Percentiles rank a stretch among this genome's conserved stretches.
Evolutionary conservation across 2,329 filamentous ascomycete species (phyloP).

Genomic region (Fusarium heterosporum): DNA sequence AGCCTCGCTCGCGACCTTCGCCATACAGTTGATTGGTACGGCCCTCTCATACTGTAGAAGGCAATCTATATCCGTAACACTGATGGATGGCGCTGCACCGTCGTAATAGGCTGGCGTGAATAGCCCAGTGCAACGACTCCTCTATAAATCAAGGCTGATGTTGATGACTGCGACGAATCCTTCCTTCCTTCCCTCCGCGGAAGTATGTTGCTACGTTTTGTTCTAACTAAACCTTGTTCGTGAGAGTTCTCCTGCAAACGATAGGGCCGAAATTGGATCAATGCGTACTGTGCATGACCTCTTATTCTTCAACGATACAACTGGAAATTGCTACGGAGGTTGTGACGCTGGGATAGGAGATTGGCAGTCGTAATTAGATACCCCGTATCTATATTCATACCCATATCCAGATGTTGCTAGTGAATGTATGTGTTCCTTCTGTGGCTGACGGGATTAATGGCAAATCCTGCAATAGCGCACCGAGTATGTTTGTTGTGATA

Average conservation of each 20-base stretch:
- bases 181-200: slow-evolving; percentile 1
- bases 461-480: background rate
- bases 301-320: slow-evolving; percentile 28
- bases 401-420: background rate
- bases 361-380: slow-evolving; percentile 1
- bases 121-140: slow-evolving; percentile 22
- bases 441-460: background rate
- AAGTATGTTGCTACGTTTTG: slow-evolving; percentile 12
- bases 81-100: slow-evolving; percentile 25
- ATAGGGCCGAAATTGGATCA: slow-evolving; percentile 38
- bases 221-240: slow-evolving; percentile 11
- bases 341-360: slow-evolving; percentile 20
- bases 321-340: slow-evolving; percentile 40
- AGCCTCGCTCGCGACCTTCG: slow-evolving; percentile 1
- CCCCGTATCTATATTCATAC: background rate
- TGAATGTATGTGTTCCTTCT: background rate
- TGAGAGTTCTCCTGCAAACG: slow-evolving; percentile 19
- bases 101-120: slow-evolving; percentile 23
- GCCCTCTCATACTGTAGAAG: slow-evolving; percentile 37
- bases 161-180: slow-evolving; percentile 11
- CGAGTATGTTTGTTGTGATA: background rate
- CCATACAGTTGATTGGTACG: slow-evolving; percentile 1
- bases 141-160: background rate
- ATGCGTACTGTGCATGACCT: slow-evolving; percentile 45
- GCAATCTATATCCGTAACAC: slow-evolving; percentile 31